A percentile compares a stretch with the other conserved stretches of the same genome.
Conservation (phyloP, 1,284 basidiomycete genomes). For the Cutaneotrichosporon sp. region DNA sequence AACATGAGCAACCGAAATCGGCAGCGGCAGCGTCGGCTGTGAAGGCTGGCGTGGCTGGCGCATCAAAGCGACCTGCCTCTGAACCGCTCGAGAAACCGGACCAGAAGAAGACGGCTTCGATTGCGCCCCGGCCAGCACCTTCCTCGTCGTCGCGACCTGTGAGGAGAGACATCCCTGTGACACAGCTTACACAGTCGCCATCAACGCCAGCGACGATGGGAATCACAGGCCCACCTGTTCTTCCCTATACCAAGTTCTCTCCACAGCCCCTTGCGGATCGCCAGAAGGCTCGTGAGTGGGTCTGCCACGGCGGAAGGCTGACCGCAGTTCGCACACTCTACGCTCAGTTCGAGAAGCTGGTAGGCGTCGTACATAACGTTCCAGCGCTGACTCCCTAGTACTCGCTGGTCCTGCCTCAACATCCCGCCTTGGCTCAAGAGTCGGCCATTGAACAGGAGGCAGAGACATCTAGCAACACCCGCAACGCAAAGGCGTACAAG, state of each 20-base stretch:
- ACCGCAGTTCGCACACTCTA: conserved; percentile 38
- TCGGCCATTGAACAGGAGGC: conserved; percentile 43
- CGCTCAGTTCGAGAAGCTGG: conserved; percentile 45
- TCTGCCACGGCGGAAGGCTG: background rate
- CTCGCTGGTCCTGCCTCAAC: conserved; percentile 26
- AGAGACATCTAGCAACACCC: conserved; percentile 37
- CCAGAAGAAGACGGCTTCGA: background rate
- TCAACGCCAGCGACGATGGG: background rate
- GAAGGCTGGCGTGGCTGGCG: background rate
- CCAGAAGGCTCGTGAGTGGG: conserved; percentile 41
- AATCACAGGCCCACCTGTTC: conserved; percentile 18
- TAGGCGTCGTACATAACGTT: conserved; percentile 6
- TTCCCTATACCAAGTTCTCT: conserved; percentile 25
- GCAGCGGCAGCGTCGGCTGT: background rate
- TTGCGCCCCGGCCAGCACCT: background rate
- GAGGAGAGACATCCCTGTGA: background rate
- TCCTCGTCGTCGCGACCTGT: background rate
- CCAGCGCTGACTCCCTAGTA: conserved; percentile 33
- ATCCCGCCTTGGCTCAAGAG: conserved; percentile 42
- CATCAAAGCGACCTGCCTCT: background rate
- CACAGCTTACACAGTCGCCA: background rate
- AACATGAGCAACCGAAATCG: conserved; percentile 11
- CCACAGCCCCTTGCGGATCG: conserved; percentile 43
- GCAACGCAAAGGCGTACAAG: conserved; percentile 46
- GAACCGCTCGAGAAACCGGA: background rate